Evolutionary conservation across 2,329 filamentous ascomycete species (phyloP), one percentile per base, ranked within the genome.

Genomic region (Claviceps digitariae): DNA sequence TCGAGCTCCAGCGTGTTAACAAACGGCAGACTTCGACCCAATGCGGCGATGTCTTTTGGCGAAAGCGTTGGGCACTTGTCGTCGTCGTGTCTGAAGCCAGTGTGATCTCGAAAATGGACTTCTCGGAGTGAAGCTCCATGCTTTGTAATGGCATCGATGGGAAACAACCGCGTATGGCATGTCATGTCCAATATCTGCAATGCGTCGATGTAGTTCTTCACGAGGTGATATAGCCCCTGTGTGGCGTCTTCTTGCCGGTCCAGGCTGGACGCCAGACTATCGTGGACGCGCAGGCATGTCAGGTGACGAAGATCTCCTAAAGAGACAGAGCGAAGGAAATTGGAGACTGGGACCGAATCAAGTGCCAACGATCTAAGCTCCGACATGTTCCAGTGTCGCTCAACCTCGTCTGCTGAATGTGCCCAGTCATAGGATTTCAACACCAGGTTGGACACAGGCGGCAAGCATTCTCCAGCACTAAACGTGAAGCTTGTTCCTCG

Each of bases 391-490:
- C 41, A 77, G 54, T 76, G 72, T 20, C 55, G 57, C 1, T 54
- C 57, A 5, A 74, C 72, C 4, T 68, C 67, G 2, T 66, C 61
- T 0, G 58, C 48, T 1, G 61, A 62, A 56, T 77, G 75, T 10
- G 67, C 62, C 75, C 75, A 77, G 62, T 76, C 70, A 56, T 78
- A 77, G 1, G 71, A 74, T 49, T 67, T 68, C 40, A 78, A 61
- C 1, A 60, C 62, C 3, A 77, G 62, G 8, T 72, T 66, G 21
- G 58, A 59, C 5, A 77, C 59, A 0, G 73, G 61, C 1, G 74
- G 74, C 25, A 77, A 60, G 12, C 70, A 64, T 52, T 77, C 73
- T 20, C 59, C 62, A 0, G 55, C 56, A 0, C 52, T 41, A 34
- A 77, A 76, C 2, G 55, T 55, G 57, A 77, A 75, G 46, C 63